Conservation (phyloP, 345 rosid genomes). For the Populus simonii region DNA sequence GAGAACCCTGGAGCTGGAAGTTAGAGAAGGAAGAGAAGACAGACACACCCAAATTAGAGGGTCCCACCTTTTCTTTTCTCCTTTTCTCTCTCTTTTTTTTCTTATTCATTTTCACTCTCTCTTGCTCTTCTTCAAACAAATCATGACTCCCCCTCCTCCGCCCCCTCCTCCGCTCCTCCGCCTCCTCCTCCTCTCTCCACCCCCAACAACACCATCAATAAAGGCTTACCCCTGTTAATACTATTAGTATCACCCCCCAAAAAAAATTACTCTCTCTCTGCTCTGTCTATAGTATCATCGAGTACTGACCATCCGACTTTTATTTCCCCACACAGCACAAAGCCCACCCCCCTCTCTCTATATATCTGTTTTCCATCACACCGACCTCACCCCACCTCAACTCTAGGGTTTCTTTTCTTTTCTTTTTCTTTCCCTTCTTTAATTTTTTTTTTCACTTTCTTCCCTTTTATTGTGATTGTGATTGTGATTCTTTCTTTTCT, state of each 20-base stretch:
- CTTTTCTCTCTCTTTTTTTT: neutral
- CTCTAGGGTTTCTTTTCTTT: slow-evolving; percentile 26
- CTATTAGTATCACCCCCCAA: slow-evolving; percentile 1
- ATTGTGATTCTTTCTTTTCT: neutral
- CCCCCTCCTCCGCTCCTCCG: neutral
- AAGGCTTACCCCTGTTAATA: neutral
- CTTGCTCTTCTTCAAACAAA: neutral
- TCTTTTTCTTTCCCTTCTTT: neutral
- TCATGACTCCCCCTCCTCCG: slow-evolving; percentile 15
- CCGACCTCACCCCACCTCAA: slow-evolving; percentile 22
- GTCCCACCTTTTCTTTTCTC: neutral
- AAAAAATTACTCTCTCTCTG: neutral
- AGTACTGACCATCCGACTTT: slow-evolving; percentile 18
- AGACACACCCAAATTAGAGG: neutral
- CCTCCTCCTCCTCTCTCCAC: neutral
- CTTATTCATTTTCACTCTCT: neutral
- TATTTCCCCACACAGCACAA: slow-evolving; percentile 23
- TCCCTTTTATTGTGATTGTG: slow-evolving; percentile 1
- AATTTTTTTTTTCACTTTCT: neutral
- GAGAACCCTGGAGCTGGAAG: neutral
- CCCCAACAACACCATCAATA: neutral
- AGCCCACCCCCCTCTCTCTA: slow-evolving; percentile 25
- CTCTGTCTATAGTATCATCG: neutral
- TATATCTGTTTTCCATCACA: slow-evolving; percentile 4
- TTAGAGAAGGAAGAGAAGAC: neutral